Evolutionary conservation across 2,329 filamentous ascomycete species (phyloP).

Genomic region (Metarhizium humberi): DNA sequence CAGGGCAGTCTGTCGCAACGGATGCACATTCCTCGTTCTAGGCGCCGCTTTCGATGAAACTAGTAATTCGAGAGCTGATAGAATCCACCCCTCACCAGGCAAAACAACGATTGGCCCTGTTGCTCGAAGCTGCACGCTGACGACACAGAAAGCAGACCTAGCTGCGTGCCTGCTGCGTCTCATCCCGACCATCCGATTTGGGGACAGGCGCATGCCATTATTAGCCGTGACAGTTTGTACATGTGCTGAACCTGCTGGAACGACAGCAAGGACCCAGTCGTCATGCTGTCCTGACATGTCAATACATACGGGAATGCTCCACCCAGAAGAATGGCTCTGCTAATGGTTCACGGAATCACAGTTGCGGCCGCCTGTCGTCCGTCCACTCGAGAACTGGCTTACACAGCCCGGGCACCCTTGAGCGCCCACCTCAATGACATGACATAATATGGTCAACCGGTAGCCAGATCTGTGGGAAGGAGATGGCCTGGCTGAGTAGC

Average conservation of each 20-base stretch:
- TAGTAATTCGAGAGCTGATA: not conserved
- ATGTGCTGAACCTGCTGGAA: not conserved
- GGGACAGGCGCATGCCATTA: conserved; percentile 1
- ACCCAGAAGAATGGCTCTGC: too few species aligned
- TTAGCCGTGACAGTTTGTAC: not conserved
- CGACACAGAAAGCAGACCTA: conserved; percentile 11
- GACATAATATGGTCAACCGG: not conserved
- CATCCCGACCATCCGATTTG: conserved; percentile 11
- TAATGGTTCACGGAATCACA: too few species aligned
- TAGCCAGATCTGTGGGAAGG: not conserved
- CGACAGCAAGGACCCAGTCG: not conserved
- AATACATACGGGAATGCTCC: too few species aligned
- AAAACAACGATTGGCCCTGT: not conserved
- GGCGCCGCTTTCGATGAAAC: not conserved
- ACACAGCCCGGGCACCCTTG: not conserved
- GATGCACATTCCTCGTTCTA: not conserved
- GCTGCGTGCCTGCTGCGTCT: conserved; percentile 1
- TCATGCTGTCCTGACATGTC: too few species aligned
- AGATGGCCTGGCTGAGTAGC: not conserved
- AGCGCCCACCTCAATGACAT: not conserved
- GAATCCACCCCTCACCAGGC: not conserved
- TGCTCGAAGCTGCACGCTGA: conserved; percentile 14
- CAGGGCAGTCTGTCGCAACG: not conserved
- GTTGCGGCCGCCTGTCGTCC: not conserved
- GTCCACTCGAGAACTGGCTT: not conserved